Percentiles rank a stretch among this genome's conserved stretches.
These are phyloP conservation scores for Podila epicladia DNA, from an alignment of 192 early-diverging fungal genomes.

Conservation along the genomic window DNA sequence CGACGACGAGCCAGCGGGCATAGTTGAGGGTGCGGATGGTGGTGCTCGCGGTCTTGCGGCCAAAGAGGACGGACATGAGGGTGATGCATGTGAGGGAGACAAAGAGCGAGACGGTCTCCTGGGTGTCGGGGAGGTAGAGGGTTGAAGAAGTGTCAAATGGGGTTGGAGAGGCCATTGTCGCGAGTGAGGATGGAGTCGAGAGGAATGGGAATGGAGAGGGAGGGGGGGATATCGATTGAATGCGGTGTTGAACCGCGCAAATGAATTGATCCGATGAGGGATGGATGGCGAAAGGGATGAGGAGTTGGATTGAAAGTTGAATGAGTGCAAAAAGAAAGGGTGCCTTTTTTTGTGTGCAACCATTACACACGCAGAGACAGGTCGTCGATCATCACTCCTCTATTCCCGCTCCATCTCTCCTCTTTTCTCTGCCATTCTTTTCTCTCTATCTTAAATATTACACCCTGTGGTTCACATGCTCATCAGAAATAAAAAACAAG, in stretches of 20 bases:
- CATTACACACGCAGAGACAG: not conserved
- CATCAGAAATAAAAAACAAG: no score
- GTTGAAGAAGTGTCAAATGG: not conserved
- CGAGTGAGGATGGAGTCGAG: not conserved
- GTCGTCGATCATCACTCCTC: no score
- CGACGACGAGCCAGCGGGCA: conserved; percentile 48
- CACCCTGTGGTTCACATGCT: no score
- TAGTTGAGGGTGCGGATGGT: conserved; percentile 47
- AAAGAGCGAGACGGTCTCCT: conserved; percentile 49
- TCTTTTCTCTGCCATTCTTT: no score
- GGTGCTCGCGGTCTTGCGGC: conserved; percentile 54
- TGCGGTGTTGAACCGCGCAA: not conserved
- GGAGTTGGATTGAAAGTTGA: not conserved
- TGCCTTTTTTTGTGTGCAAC: not conserved
- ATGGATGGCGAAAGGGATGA: not conserved
- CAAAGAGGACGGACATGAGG: conserved; percentile 53
- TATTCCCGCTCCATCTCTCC: no score
- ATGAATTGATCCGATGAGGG: no score
- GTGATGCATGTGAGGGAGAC: conserved; percentile 58
- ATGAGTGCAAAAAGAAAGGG: not conserved
- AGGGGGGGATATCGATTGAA: no score
- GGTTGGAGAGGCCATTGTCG: not conserved
- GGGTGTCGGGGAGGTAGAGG: conserved; percentile 2
- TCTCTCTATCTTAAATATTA: no score
- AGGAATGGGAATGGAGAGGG: not conserved